phyloP scores from a whole-genome alignment of 1,139 yeast genomes.

The Protomyces gravidus region DNA sequence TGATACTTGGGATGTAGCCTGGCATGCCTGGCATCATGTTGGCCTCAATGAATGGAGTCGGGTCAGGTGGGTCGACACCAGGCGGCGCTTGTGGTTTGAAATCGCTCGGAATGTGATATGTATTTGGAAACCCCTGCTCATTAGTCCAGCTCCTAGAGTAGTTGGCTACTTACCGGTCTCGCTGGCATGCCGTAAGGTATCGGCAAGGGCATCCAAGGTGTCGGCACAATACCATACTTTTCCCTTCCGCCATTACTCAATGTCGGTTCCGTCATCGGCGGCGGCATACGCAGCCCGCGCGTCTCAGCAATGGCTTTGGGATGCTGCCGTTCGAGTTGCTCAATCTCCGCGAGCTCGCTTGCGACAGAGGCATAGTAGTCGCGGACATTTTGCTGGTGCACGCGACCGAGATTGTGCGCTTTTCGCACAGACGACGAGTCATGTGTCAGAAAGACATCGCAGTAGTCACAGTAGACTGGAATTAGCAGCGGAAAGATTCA shows the following conservation, averaged over 20 bases:
- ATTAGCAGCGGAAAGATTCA: not conserved
- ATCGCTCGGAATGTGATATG: not conserved
- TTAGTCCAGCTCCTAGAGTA: slow-evolving; percentile 13
- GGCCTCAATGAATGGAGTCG: slow-evolving; percentile 27
- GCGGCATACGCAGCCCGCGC: slow-evolving; percentile 31
- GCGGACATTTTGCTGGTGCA: slow-evolving; percentile 69
- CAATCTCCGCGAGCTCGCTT: slow-evolving; percentile 35
- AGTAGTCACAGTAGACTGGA: slow-evolving; percentile 70
- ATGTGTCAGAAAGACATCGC: slow-evolving; percentile 79
- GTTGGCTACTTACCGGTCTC: slow-evolving; percentile 30
- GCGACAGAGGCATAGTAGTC: slow-evolving; percentile 60
- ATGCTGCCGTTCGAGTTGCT: slow-evolving; percentile 32
- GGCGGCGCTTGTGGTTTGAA: slow-evolving; percentile 29
- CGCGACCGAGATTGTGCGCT: slow-evolving; percentile 74
- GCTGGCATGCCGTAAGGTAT: slow-evolving; percentile 33
- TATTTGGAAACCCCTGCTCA: slow-evolving; percentile 24
- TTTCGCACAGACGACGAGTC: slow-evolving; percentile 83
- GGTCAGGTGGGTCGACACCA: slow-evolving; percentile 30
- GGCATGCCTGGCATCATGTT: slow-evolving; percentile 6
- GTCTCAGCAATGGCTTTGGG: slow-evolving; percentile 34
- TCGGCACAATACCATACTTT: slow-evolving; percentile 36
- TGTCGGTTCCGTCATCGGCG: slow-evolving; percentile 18
- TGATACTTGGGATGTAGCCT: not conserved
- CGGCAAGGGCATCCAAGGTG: slow-evolving; percentile 36
- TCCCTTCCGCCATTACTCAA: slow-evolving; percentile 2